Evolutionary conservation across 164 flowering plant genomes (phyloP), one percentile per base, ranked within the genome.

Genomic region (Dillenia turbinata): DNA sequence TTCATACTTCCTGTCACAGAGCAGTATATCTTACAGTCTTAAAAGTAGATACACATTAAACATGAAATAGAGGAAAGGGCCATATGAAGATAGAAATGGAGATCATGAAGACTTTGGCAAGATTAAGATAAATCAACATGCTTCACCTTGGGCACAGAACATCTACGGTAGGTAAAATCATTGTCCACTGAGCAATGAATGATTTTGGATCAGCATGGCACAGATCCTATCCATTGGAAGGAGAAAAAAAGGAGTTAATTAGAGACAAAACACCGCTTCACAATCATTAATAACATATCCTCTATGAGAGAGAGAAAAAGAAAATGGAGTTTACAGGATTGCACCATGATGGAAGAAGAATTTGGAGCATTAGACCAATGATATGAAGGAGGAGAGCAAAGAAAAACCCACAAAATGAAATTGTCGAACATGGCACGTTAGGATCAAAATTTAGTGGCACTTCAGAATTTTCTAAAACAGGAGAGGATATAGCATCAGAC

Each of bases 131-230:
- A 60, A 68, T 13, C 14, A 49, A 17, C 14, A 55, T 50, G 47
- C 16, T 53, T 73, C 59, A 90, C 98, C 98, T 85, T 24, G 79
- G 83, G 53, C 78, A 85, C 54, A 94, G 73, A 53, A 86, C 92
- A 74, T 94, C 96, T 80, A 56, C 78, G 47, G 89, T 82, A 11
- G 99, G 99, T 74, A 94, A 83, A 77, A 94, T 86, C 82, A 85
- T 62, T 48, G 89, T 79, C 95, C 89, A 91, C 50, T 91, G 92
- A 15, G 82, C 67, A 57, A 80, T 81, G 51, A 89, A 80, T 47
- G 83, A 77, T 63, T 89, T 89, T 8, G 88, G 82, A 74, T 91
- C 97, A 73, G 89, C 91, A 79, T 78, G 86, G 71, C 90, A 89
- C 49, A 94, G 88, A 82, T 89, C 95, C 97, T 94, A 57, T 69